Evolutionary conservation across 331 rosid species (phyloP).

Genomic region (Rhamnella rubrinervis): DNA sequence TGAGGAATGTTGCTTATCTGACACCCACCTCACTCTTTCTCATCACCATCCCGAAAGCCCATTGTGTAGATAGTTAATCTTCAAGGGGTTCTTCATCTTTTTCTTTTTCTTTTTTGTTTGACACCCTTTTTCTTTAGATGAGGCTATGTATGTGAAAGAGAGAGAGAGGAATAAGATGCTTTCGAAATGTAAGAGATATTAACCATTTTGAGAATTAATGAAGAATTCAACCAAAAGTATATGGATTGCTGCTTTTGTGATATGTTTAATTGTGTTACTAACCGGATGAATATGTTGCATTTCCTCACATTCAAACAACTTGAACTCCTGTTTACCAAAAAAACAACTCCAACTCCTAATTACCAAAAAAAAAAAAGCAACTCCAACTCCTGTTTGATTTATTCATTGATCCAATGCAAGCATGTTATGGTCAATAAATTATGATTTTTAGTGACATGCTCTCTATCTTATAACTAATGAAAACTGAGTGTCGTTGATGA

Average conservation of each 20-base stretch:
- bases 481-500: slow-evolving; percentile 11
- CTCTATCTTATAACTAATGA: background rate
- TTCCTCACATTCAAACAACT: background rate
- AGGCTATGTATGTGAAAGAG: background rate
- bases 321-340: no score
- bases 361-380: no score
- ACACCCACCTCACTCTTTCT: slow-evolving; percentile 43
- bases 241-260: no score
- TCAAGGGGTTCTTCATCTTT: background rate
- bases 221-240: background rate
- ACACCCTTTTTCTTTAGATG: slow-evolving; percentile 23
- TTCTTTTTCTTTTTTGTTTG: background rate
- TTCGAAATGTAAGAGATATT: slow-evolving; percentile 26
- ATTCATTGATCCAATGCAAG: slow-evolving; percentile 2
- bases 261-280: no score
- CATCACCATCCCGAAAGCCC: slow-evolving; percentile 72
- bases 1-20: slow-evolving; percentile 56
- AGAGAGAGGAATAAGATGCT: slow-evolving; percentile 12
- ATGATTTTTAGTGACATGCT: background rate
- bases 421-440: background rate
- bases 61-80: slow-evolving; percentile 63
- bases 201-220: slow-evolving; percentile 10
- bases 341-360: no score
- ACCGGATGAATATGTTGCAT: background rate
- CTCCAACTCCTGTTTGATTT: no score